phyloP scores from a whole-genome alignment of 1,284 basidiomycete genomes.

The Ustilago shanxiensis region DNA sequence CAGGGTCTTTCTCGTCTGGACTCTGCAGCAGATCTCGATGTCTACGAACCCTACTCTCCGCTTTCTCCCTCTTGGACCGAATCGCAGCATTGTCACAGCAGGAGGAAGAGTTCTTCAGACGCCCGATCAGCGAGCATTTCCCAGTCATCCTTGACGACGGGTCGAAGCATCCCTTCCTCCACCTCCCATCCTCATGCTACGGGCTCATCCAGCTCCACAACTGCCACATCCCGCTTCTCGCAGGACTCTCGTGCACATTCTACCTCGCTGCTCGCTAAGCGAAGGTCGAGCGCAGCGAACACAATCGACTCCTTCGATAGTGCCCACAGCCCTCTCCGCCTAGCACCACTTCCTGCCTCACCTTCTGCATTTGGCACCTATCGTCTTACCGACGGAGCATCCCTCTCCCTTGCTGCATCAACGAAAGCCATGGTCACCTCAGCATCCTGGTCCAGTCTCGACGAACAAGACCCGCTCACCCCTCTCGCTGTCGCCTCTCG shows the following conservation, averaged over 20 bases:
- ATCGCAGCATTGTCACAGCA: conserved; percentile 8
- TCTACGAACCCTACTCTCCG: conserved; percentile 27
- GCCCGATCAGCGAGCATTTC: conserved; percentile 13
- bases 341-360: conserved; percentile 33
- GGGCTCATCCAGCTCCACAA: conserved; percentile 17
- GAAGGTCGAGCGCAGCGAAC: conserved; percentile 20
- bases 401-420: not conserved
- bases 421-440: conserved; percentile 3
- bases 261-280: conserved; percentile 30
- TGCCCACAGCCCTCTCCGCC: conserved; percentile 15
- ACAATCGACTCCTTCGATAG: conserved; percentile 24
- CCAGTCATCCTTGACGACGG: conserved; percentile 27
- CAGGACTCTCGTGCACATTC: conserved; percentile 33
- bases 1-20: conserved; percentile 12
- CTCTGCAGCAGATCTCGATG: not conserved
- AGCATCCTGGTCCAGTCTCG: conserved; percentile 26
- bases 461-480: conserved; percentile 26
- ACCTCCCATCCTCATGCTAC: conserved; percentile 7
- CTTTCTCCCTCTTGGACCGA: conserved; percentile 2
- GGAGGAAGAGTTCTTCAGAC: conserved; percentile 25
- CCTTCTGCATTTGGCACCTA: conserved; percentile 39
- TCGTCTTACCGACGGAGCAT: conserved; percentile 21
- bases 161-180: conserved; percentile 21
- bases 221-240: conserved; percentile 31
- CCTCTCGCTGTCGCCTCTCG: conserved; percentile 11